A percentile compares a stretch with the other conserved stretches of the same genome.
These are phyloP conservation scores for Meyerozyma carpophila DNA, from an alignment of 1,139 yeast species.

Conservation along the genomic window DNA sequence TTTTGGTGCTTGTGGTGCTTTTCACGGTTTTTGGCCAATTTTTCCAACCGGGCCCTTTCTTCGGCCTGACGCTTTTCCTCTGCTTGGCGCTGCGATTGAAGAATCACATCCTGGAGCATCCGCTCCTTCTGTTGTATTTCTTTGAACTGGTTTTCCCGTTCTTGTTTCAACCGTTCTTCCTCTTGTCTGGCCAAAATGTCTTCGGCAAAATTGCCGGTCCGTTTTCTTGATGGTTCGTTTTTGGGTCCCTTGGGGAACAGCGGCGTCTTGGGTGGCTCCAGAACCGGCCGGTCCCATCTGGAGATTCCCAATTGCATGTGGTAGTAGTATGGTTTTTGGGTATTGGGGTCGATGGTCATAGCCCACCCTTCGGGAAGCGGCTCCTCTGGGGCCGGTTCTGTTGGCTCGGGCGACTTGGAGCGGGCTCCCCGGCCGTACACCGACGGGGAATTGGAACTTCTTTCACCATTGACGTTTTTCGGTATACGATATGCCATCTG, in stretches of 20 bases:
- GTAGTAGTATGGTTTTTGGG: slow-evolving; percentile 47
- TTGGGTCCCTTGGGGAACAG: slow-evolving; percentile 17
- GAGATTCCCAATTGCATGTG: slow-evolving; percentile 42
- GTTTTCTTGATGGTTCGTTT: slow-evolving; percentile 11
- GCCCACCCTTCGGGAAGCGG: slow-evolving; percentile 52
- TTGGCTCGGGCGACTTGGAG: slow-evolving; percentile 15
- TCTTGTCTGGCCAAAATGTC: slow-evolving; percentile 23
- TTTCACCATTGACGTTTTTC: slow-evolving; percentile 23
- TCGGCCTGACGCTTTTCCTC: slow-evolving; percentile 10
- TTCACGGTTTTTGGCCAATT: slow-evolving; percentile 7
- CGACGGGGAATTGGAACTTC: slow-evolving; percentile 13
- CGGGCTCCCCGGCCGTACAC: slow-evolving; percentile 28
- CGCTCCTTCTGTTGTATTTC: slow-evolving; percentile 29
- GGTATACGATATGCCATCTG: slow-evolving; percentile 86
- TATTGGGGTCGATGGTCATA: slow-evolving; percentile 38
- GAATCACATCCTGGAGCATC: slow-evolving; percentile 32
- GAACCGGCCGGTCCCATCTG: slow-evolving; percentile 56
- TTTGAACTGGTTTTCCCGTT: slow-evolving; percentile 27
- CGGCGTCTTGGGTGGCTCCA: slow-evolving; percentile 11
- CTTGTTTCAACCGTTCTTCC: slow-evolving; percentile 28
- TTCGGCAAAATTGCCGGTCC: slow-evolving; percentile 7
- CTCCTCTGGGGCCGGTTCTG: slow-evolving; percentile 14
- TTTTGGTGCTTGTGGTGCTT: slow-evolving; percentile 4
- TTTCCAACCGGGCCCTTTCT: slow-evolving; percentile 7
- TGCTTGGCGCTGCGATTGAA: slow-evolving; percentile 21